Percentiles rank a stretch among this genome's conserved stretches.
These are phyloP conservation scores for Heritiera fomes DNA, from an alignment of 345 rosid species.

Conservation along the genomic window DNA sequence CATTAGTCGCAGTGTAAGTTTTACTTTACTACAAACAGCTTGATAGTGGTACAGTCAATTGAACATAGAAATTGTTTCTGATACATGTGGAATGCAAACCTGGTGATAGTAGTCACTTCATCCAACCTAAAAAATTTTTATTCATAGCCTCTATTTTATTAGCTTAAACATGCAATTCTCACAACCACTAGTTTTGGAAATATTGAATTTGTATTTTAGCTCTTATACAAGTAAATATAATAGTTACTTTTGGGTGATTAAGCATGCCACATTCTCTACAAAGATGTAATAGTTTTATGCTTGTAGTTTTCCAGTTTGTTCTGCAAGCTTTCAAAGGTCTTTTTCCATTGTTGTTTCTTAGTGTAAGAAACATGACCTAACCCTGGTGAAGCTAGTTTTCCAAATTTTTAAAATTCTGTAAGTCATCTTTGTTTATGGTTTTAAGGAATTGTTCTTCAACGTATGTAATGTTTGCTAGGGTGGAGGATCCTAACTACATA, in stretches of 20 bases:
- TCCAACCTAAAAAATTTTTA: neutral
- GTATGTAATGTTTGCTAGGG: no score
- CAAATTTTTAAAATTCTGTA: neutral
- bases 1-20: constrained; percentile 51
- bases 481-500: neutral
- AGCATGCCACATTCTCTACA: neutral
- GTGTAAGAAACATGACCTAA: neutral
- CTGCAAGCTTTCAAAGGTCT: neutral
- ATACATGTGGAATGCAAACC: neutral
- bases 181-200: neutral
- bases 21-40: constrained; percentile 2
- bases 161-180: neutral
- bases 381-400: neutral
- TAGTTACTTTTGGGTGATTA: neutral
- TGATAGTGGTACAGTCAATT: neutral
- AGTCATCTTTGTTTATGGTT: neutral
- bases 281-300: neutral
- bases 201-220: neutral
- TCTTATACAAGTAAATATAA: neutral
- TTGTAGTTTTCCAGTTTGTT: neutral
- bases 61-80: neutral
- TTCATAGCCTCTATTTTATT: neutral
- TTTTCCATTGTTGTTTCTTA: neutral
- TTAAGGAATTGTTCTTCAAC: neutral
- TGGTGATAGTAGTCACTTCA: neutral